Evolutionary conservation across 768 basidiomycete genomes (phyloP), one percentile per base, ranked within the genome.

Genomic region (Cystofilobasidium capitatum): DNA sequence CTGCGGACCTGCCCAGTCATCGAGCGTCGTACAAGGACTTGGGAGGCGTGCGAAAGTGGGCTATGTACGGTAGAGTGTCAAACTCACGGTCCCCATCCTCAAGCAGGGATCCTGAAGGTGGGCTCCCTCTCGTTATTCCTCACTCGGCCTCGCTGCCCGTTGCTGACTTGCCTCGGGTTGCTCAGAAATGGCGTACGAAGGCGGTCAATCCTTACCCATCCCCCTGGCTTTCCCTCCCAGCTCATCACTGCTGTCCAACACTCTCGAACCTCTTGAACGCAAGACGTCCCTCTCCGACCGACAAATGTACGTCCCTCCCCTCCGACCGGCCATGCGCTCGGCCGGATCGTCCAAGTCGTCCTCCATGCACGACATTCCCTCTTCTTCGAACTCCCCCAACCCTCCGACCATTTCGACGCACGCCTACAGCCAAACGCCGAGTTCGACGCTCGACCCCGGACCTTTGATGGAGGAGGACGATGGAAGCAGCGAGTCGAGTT

Each of bases 281-380:
- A 55, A 55, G 16, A 55, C 51, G 51, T 55, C 51, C 29, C 51
- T 55, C 51, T 31, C 51, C 1, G 51, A 55, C 51, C 51, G 51
- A 33, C 9, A 55, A 17, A 31, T 55, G 29, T 33, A 31, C 29
- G 51, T 55, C 29, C 51, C 51, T 1, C 51, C 51, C 16, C 51
- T 55, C 2, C 51, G 51, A 6, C 29, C 51, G 2, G 51, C 51
- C 13, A 55, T 55, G 51, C 51, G 51, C 17, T 55, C 51, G 51
- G 29, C 29, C 29, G 29, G 29, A 17, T 55, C 51, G 8, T 22
- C 29, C 29, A 17, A 14, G 12, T 55, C 29, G 26, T 13, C 29
- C 5, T 31, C 51, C 7, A 1, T 9, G 22, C n/a, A 10, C 4
- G 22, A 8, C 3, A 4, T 26, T 24, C 47, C n/a, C 10, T 49